Evolutionary conservation across 2,329 filamentous ascomycete genomes (phyloP).

Genomic region (Neonectria coccinea): DNA sequence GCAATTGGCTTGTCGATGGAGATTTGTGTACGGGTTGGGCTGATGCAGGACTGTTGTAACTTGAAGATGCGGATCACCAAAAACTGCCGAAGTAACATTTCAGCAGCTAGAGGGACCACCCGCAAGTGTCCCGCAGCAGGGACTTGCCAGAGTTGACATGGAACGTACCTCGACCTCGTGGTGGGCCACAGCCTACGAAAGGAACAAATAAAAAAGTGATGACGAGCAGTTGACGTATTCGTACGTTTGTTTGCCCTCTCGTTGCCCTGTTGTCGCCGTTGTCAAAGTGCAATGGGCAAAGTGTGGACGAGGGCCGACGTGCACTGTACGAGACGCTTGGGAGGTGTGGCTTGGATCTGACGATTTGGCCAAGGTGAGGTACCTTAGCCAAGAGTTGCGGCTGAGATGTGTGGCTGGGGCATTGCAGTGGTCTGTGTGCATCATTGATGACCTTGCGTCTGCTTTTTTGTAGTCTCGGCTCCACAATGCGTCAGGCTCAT

Average conservation of each 20-base stretch:
- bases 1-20: background rate
- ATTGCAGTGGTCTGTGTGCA: background rate
- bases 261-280: background rate
- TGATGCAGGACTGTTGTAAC: background rate
- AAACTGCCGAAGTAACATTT: background rate
- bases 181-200: background rate
- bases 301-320: background rate
- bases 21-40: background rate
- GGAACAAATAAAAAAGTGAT: background rate
- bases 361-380: background rate
- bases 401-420: background rate
- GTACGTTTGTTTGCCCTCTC: background rate
- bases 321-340: background rate
- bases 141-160: background rate
- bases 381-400: background rate
- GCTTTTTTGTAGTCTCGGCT: background rate
- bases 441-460: background rate
- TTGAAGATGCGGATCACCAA: background rate
- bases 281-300: constrained; percentile 4
- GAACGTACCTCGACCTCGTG: constrained; percentile 3
- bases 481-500: constrained; percentile 7
- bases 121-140: background rate
- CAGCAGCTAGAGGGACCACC: background rate
- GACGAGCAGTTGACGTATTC: background rate
- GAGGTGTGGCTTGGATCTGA: background rate